Evolutionary conservation across 768 basidiomycete species (phyloP).

Genomic region (Leccinum ochraceum): DNA sequence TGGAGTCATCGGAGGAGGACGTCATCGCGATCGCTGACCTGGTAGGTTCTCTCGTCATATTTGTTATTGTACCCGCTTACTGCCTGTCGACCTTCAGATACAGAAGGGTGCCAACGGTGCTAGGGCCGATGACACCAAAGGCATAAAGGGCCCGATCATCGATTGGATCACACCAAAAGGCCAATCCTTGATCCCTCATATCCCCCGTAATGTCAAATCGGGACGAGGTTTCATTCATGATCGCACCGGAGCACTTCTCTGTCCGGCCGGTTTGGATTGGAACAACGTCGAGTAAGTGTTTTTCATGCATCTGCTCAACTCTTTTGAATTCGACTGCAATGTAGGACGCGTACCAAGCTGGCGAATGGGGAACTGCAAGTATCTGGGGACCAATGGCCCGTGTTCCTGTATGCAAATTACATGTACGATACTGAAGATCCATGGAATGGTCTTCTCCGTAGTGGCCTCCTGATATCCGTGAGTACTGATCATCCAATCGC

Average conservation of each 20-base stretch:
- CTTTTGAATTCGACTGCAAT: not conserved
- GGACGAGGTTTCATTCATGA: not conserved
- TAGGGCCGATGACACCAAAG: not conserved
- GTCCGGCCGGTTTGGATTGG: not conserved
- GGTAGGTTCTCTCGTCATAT: not conserved
- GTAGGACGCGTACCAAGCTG: not conserved
- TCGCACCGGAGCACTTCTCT: not conserved
- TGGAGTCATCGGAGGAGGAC: not conserved
- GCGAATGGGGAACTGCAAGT: not conserved
- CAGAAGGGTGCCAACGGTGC: not conserved
- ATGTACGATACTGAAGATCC: not conserved
- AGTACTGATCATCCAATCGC: too few species aligned
- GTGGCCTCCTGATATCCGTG: too few species aligned
- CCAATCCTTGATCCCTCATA: not conserved
- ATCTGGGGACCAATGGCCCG: not conserved
- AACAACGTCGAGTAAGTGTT: not conserved
- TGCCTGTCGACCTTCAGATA: not conserved
- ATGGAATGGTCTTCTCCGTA: not conserved
- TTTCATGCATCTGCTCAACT: not conserved
- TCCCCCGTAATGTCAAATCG: not conserved
- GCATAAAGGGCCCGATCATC: not conserved
- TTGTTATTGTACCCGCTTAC: not conserved
- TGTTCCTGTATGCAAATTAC: not conserved
- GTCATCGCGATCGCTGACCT: not conserved
- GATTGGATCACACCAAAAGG: not conserved